Evolutionary conservation across 176 grass and related monocot species (phyloP), one percentile per base, ranked within the genome.

Genomic region (Alloteropsis semialata): DNA sequence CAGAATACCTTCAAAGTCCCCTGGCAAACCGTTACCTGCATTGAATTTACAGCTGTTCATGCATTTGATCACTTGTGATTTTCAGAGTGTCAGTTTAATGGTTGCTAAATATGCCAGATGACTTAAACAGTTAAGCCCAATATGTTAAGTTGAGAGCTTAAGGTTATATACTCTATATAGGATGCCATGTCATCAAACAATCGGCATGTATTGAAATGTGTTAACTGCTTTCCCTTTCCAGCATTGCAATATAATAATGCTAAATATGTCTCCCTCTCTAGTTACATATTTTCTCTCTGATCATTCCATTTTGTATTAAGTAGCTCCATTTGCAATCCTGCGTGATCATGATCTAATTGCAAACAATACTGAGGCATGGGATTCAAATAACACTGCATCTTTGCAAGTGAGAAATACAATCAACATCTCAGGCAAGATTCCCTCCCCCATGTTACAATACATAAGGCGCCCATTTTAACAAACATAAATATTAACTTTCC

Each of bases 361-460:
- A 78, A 77, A 72, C 63, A 71, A 8, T 12, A 68, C 12, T 57
- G 78, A 65, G 2, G 21, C 78, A 78, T 65, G 32, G 3, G 28
- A 24, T 69, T 24, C 21, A 43, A 53, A 76, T 25, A 81, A 37
- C 6, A 13, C 63, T 38, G 33, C 50, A 50, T 48, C 67, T 54
- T 81, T 76, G 34, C 64, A 77, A 50, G 18, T 10, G 27, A 65
- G 24, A 28, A 44, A 65, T 78, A 73, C 56, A 86, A 48, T 32
- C 12, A 50, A 61, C 55, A 55, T 58, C 29, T 57, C 14, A 65
- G 54, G 63, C 54, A 72, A 81, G 43, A 70, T 43, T 43, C 30
- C 19, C 43, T 76, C 55, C 54, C 59, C 45, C 36, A 19, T 11
- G 54, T 65, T 82, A 89, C 82, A 86, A 41, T 82, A 72, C 76